Evolutionary conservation across 2,329 filamentous ascomycete species (phyloP).

Genomic region (Blastomyces gilchristii): DNA sequence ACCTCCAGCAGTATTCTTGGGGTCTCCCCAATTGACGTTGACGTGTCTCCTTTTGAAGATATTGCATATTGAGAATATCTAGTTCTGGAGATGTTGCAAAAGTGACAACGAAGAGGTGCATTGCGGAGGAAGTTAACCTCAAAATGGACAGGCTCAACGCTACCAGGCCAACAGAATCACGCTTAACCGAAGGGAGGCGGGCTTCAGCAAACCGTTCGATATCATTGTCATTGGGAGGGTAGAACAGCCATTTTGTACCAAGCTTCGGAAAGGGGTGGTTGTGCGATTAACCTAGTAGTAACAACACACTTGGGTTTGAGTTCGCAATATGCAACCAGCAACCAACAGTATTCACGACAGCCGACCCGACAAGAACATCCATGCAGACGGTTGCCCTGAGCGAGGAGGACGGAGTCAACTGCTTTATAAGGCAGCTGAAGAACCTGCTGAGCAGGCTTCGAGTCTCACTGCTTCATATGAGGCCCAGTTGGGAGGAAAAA

Average conservation of each 20-base stretch:
- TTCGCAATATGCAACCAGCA: conserved; percentile 6
- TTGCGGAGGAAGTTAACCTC: conserved; percentile 1
- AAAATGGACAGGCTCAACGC: not conserved
- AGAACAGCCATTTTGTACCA: not conserved
- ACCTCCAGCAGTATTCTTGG: conserved; percentile 36
- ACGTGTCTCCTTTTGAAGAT: conserved; percentile 5
- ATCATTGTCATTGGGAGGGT: not conserved
- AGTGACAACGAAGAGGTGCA: conserved; percentile 7
- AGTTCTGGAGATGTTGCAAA: not conserved
- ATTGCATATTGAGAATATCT: not conserved
- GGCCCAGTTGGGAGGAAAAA: not conserved
- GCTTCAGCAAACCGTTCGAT: not conserved
- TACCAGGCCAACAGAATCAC: not conserved
- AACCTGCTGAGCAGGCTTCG: conserved; percentile 5
- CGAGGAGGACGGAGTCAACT: not conserved
- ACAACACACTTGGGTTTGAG: conserved; percentile 1
- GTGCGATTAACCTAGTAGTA: conserved; percentile 3
- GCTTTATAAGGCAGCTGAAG: conserved; percentile 7
- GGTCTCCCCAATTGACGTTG: conserved; percentile 26
- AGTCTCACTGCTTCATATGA: not conserved
- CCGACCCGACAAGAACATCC: not conserved
- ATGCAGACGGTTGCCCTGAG: not conserved
- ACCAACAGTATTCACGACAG: conserved; percentile 5
- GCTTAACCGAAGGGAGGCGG: not conserved
- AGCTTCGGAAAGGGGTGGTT: not conserved